Evolutionary conservation across 2,329 filamentous ascomycete species (phyloP).

Genomic region (Fusarium ramigenum): DNA sequence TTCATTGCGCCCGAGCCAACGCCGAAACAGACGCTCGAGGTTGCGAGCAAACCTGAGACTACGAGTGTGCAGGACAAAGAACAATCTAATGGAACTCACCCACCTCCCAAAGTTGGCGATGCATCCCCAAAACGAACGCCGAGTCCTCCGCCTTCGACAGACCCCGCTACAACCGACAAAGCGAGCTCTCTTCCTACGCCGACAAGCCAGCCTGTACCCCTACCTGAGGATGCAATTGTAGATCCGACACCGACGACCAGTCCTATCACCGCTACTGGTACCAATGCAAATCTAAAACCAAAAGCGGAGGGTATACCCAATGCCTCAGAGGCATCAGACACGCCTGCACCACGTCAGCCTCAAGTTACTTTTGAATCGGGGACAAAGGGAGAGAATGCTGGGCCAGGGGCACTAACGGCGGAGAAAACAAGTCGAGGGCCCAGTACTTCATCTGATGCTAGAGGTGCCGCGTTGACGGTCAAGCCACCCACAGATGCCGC

Average conservation of each 20-base stretch:
- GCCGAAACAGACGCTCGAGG: constrained; percentile 10
- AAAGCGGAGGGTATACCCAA: background rate
- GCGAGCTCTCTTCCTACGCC: background rate
- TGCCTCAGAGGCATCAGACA: background rate
- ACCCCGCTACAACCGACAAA: constrained; percentile 5
- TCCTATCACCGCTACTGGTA: background rate
- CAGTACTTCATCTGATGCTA: background rate
- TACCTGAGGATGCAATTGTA: constrained; percentile 6
- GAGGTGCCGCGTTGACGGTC: constrained; percentile 39
- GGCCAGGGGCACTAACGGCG: background rate
- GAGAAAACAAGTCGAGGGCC: constrained; percentile 14
- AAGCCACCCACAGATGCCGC: constrained; percentile 49
- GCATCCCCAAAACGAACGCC: constrained; percentile 6
- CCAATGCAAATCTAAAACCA: background rate
- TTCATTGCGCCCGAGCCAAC: constrained; percentile 30
- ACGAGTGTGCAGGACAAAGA: constrained; percentile 16
- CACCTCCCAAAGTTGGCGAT: constrained; percentile 19
- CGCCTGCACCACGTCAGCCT: constrained; percentile 25
- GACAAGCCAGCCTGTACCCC: background rate
- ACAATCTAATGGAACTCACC: constrained; percentile 16
- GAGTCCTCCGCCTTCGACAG: constrained; percentile 22
- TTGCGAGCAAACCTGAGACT: constrained; percentile 14
- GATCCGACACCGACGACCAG: constrained; percentile 21
- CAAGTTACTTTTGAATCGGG: constrained; percentile 48
- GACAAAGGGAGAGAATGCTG: constrained; percentile 40